These are phyloP conservation scores for Gastrolobium bilobum DNA, from an alignment of 306 rosid genomes.

Conservation along the genomic window DNA sequence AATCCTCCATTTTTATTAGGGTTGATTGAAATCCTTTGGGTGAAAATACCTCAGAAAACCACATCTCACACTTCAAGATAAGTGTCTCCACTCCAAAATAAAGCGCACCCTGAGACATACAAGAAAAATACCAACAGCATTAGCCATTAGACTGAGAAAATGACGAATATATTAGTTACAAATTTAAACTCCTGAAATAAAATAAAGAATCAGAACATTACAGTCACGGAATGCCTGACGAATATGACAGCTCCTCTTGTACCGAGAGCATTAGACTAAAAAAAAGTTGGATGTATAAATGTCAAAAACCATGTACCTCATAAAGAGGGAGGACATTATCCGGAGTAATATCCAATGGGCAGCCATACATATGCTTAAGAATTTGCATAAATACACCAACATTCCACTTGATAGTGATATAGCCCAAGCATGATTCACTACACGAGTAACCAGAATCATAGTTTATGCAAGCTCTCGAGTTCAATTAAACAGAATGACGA, in stretches of 20 bases:
- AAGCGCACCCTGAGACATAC: conserved; percentile 72
- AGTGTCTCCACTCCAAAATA: conserved; percentile 85
- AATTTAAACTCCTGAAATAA: conserved; percentile 31
- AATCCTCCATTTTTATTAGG: conserved; percentile 62
- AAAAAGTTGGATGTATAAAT: conserved; percentile 2
- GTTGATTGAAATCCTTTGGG: conserved; percentile 46
- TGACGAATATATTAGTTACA: background rate
- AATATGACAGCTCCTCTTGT: conserved; percentile 28
- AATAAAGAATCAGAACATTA: conserved; percentile 18
- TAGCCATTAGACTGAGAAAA: conserved; percentile 16
- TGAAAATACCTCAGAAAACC: conserved; percentile 68
- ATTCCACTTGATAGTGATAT: conserved; percentile 65
- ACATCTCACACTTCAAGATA: conserved; percentile 66
- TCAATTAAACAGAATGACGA: conserved; percentile 27
- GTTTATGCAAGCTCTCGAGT: conserved; percentile 26
- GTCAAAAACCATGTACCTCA: conserved; percentile 62
- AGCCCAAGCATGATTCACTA: conserved; percentile 72
- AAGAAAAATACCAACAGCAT: conserved; percentile 36
- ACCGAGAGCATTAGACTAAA: conserved; percentile 13
- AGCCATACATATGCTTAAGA: conserved; percentile 65
- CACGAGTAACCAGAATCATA: conserved; percentile 34
- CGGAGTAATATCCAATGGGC: conserved; percentile 57
- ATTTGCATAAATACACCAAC: conserved; percentile 60
- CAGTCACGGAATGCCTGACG: conserved; percentile 11
- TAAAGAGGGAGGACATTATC: conserved; percentile 66